These are phyloP conservation scores for Colletotrichum incanum DNA, from an alignment of 2,329 filamentous ascomycete species.

Conservation along the genomic window DNA sequence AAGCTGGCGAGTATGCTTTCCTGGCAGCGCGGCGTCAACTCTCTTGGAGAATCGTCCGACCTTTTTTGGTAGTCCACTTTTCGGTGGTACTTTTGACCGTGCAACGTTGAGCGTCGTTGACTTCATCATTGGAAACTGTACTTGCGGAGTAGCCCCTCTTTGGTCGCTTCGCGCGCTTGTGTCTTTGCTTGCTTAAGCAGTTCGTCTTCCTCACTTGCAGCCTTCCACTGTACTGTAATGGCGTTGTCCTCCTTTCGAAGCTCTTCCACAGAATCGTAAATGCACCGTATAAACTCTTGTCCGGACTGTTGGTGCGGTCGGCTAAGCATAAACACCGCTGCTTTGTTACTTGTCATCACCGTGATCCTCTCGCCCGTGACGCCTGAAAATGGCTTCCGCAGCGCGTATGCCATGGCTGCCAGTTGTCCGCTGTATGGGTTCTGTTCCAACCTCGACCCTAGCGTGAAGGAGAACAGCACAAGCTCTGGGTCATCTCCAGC, in stretches of 20 bases:
- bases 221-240: not conserved
- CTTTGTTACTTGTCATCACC: too few species aligned
- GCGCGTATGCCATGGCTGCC: too few species aligned
- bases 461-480: too few species aligned
- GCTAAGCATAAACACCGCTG: too few species aligned
- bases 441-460: too few species aligned
- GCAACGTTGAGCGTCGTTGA: not conserved
- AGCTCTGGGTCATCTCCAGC: too few species aligned
- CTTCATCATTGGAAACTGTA: not conserved
- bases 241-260: not conserved
- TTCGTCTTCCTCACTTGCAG: not conserved
- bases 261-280: not conserved
- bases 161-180: not conserved
- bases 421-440: too few species aligned
- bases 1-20: not conserved
- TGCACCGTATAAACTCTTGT: too few species aligned
- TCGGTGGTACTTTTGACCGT: not conserved
- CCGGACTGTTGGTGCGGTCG: too few species aligned
- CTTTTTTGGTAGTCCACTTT: not conserved
- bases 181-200: not conserved
- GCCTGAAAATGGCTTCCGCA: too few species aligned
- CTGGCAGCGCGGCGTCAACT: not conserved
- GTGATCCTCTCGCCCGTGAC: too few species aligned
- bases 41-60: not conserved
- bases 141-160: not conserved